Conservation (phyloP, 495 filamentous ascomycete genomes). For the Aspergillus egyptiacus region DNA sequence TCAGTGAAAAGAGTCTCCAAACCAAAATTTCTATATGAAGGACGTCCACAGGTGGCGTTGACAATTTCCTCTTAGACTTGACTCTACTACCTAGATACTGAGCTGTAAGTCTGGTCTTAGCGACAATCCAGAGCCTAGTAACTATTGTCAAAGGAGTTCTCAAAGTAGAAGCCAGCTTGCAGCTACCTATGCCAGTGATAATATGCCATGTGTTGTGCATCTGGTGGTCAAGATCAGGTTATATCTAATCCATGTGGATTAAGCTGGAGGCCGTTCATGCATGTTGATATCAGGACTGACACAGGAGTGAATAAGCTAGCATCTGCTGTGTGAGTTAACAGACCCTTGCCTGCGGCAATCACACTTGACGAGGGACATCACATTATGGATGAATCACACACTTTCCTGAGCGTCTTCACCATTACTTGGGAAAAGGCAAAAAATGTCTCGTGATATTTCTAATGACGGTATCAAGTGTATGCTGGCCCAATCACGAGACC, state of each 20-base stretch:
- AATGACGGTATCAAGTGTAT: too few relatives aligned
- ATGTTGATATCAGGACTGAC: conserved; percentile 3
- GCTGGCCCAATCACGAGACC: too few relatives aligned
- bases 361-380: too few relatives aligned
- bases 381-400: neutral
- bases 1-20: too few relatives aligned
- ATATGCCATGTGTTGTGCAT: conserved; percentile 6
- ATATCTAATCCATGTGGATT: conserved; percentile 1
- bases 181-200: conserved; percentile 1
- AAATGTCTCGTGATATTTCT: neutral
- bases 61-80: too few relatives aligned
- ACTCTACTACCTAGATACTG: too few relatives aligned
- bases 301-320: conserved; percentile 4
- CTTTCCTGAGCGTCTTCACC: too few relatives aligned
- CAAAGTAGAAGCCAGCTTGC: conserved; percentile 17
- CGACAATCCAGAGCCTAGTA: conserved; percentile 19
- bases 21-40: too few relatives aligned
- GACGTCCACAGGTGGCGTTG: too few relatives aligned
- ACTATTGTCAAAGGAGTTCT: conserved; percentile 20
- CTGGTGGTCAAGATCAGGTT: neutral
- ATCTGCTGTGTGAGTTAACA: conserved; percentile 5
- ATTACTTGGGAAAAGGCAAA: neutral
- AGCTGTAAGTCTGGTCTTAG: conserved; percentile 22
- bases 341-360: neutral
- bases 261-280: conserved; percentile 5